A percentile compares a stretch with the other conserved stretches of the same genome.
phyloP scores from a whole-genome alignment of 1,284 basidiomycete genomes.

The Somion occarium region DNA sequence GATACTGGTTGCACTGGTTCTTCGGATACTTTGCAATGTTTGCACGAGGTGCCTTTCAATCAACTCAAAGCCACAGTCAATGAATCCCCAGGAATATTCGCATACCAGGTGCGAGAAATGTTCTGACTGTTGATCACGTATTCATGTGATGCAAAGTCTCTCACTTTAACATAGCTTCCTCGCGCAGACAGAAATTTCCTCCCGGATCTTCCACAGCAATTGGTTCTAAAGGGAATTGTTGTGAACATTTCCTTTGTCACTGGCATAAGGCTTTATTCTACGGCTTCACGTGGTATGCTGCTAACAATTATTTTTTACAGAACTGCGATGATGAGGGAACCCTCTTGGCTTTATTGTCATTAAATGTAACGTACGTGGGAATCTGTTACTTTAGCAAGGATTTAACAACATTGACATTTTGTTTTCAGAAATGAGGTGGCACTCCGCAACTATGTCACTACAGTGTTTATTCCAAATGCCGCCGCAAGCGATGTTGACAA shows the following conservation, averaged over 20 bases:
- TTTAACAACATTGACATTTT: slow-evolving; percentile 34
- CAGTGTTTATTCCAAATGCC: slow-evolving; percentile 24
- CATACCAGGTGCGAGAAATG: slow-evolving; percentile 20
- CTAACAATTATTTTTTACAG: background rate
- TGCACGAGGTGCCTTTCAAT: slow-evolving; percentile 30
- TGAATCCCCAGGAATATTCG: slow-evolving; percentile 21
- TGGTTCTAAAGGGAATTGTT: slow-evolving; percentile 23
- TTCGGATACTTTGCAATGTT: slow-evolving; percentile 35
- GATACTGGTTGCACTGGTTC: slow-evolving; percentile 27
- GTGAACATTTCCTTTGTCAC: slow-evolving; percentile 29
- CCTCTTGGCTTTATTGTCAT: slow-evolving; percentile 35
- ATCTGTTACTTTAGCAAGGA: slow-evolving; percentile 9
- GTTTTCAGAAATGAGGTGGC: slow-evolving; percentile 34
- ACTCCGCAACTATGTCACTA: slow-evolving; percentile 32
- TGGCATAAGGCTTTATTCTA: slow-evolving; percentile 21
- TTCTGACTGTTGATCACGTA: background rate
- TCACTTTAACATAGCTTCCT: slow-evolving; percentile 31
- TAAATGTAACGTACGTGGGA: slow-evolving; percentile 27
- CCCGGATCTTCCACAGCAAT: slow-evolving; percentile 22
- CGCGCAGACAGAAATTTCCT: slow-evolving; percentile 35
- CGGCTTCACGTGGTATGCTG: background rate
- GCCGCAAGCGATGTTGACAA: slow-evolving; percentile 25
- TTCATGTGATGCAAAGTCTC: slow-evolving; percentile 14
- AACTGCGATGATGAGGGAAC: slow-evolving; percentile 53
- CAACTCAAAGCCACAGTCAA: slow-evolving; percentile 28